Evolutionary conservation across 2,329 filamentous ascomycete genomes (phyloP), one percentile per base, ranked within the genome.

Genomic region (Sordariomycetes sp.): DNA sequence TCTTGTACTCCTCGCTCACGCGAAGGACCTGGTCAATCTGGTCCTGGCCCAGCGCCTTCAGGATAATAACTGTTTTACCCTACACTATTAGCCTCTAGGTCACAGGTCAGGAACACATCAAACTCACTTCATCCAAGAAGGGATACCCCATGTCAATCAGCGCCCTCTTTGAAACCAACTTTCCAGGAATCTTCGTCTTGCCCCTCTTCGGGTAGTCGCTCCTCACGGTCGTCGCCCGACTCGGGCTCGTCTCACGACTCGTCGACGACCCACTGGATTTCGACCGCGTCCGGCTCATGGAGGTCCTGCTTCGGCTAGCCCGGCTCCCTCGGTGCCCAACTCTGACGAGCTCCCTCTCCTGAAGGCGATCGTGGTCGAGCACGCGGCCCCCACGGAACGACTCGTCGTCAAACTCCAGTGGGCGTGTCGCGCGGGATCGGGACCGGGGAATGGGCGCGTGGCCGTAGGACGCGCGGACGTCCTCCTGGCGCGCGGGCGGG

Each of bases 21-120:
- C 84, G 86, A 64, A 96, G 87, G 53, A 96, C 78, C 65, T 95
- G 87, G 64, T 96, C 90, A 61, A 96, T 96, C 64, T 95, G 90
- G 20, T 92, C 84, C 64, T 95, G 91, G 15, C 89, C 89, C 3
- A 96, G 78, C 12, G 92, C 91, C 66, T 89, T 86, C 63, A 87
- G 82, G 35, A 96, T 84, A 56, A 96, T 80, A 64, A 94, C 83
- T 25, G 86, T 87, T 63, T 87, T 85, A 42, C 87, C 89, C 88
- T 94, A 62, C 1, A 13, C 5, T 25, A 24, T 48, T 55, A 55
- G 36, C 39, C 36, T 13, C 10, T 7, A 8, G 2, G 6, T n/a
- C 39, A 15, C 28, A 8, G 7, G 25, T 24, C 15, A 52, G 42
- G 52, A n/a, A 36, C 10, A 1, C 3, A 52, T 2, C 20, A 20